phyloP scores from a whole-genome alignment of 805 yeast species.

The Kluyveromyces dobzhanskii region DNA sequence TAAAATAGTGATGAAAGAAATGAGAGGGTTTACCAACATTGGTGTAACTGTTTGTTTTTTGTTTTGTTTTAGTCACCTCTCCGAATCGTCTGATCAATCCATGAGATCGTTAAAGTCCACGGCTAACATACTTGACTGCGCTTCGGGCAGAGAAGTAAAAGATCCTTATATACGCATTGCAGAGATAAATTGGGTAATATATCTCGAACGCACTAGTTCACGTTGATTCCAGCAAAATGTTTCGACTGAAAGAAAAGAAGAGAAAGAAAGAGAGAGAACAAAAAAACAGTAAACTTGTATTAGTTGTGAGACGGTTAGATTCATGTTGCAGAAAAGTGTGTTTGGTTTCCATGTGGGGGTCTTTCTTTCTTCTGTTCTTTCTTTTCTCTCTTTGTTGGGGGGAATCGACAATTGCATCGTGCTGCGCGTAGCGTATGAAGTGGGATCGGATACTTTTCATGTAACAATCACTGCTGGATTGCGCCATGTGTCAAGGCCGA shows the following conservation, averaged over 20 bases:
- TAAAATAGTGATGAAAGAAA: no score
- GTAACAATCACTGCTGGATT: slow-evolving; percentile 37
- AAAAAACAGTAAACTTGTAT: not conserved
- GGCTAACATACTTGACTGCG: slow-evolving; percentile 28
- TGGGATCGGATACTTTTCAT: slow-evolving; percentile 1
- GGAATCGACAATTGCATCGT: no score
- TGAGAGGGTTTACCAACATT: no score
- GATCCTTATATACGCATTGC: not conserved
- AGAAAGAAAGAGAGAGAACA: not conserved
- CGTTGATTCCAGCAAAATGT: no score
- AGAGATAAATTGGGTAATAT: no score
- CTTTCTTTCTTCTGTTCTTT: not conserved
- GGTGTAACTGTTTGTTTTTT: no score
- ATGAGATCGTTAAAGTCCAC: slow-evolving; percentile 21
- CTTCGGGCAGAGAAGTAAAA: slow-evolving; percentile 24
- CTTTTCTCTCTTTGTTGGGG: not conserved
- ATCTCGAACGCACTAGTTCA: no score
- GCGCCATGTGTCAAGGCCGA: slow-evolving; percentile 36
- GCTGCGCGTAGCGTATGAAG: no score
- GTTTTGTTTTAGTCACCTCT: no score
- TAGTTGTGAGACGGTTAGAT: not conserved
- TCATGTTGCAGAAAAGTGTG: not conserved
- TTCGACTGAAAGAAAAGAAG: not conserved
- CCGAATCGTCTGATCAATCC: not conserved
- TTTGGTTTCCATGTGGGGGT: no score